Evolutionary conservation across 345 rosid genomes (phyloP), one percentile per base, ranked within the genome.

Genomic region (Gossypium rotundifolium): DNA sequence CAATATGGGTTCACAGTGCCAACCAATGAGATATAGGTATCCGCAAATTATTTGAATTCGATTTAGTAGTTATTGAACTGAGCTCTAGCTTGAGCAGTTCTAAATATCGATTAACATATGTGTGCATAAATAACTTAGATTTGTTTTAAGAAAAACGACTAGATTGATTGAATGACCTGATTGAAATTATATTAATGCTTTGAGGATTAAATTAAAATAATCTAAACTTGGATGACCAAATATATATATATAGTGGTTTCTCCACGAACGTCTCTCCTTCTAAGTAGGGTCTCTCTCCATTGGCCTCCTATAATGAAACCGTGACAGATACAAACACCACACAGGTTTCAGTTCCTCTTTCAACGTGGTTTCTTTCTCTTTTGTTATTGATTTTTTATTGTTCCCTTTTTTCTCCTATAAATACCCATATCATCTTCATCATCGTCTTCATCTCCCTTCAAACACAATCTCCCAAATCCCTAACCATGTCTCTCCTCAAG

Each of bases 291-390:
- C 12, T 33, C 18, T 38, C 66, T 42, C 75, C 29, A 33, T n/a
- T 12, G 20, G 5, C 51, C 61, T 20, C 57, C 46, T 25, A 71
- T 70, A 22, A 59, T 23, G 16, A 13, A 66, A 48, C 58, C 73
- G 70, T 66, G 64, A 59, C 16, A 53, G 67, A 59, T 40, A 18
- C 38, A 20, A 55, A 57, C 27, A 18, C 61, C 25, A 57, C 3
- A 53, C 22, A 33, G 40, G 40, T 20, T 57, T 20, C 29, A 60
- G 64, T 40, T 52, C 52, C 77, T 49, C 25, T 67, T 78, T 78
- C 80, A 78, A 66, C 74, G 70, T 70, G 13, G 53, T 59, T 58
- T 48, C 73, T 11, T 29, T 65, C 69, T 78, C 55, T 25, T n/a
- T 42, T 33, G 38, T 33, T 33, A 33, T 33, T 33, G 38, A 33